Evolutionary conservation across 176 grass and related monocot genomes (phyloP), one percentile per base, ranked within the genome.

Genomic region (Eleusine coracana): DNA sequence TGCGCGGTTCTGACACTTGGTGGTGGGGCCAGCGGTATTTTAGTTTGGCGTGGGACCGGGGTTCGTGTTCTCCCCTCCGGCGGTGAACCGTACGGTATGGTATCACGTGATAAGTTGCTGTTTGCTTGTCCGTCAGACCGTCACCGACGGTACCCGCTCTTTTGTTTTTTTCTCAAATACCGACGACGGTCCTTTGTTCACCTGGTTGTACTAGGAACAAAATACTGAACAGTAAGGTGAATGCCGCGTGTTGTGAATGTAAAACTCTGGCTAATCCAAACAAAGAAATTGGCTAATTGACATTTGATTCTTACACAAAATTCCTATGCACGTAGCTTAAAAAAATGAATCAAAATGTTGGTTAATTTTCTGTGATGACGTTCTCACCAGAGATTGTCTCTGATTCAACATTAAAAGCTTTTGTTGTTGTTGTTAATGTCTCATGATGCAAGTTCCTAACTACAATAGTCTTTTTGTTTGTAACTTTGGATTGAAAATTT

Each of bases 1-100:
- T 12, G 16, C 6, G 44, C 4, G 58, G 86, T 8, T 25, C 9
- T 21, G 60, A 78, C 86, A 84, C 86, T 84, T 88, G 80, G 74
- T 76, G 10, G 68, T 14, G 25, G 85, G 80, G 0, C 40, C 40
- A 31, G 78, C 4, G 46, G 29, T 54, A 45, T 80, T 68, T 51
- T 50, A 6, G 66, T 17, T 21, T 59, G 15, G 37, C 2, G 67
- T 60, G 66, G 51, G 66, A 2, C 78, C 34, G 7, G 34, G 79
- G 27, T 39, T 67, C 62, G 28, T 51, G 60, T 10, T 52, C 20
- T 36, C 9, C 2, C 17, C 2, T 20, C 52, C 16, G 52, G 52
- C 17, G 52, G 16, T 51, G 13, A 14, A 58, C 55, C 55, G 55
- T 58, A 58, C 55, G 55, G 5, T 7, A 56, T 21, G 18, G 55